Evolutionary conservation across 2,329 filamentous ascomycete genomes (phyloP).

Genomic region (Tolypocladium tundrense): DNA sequence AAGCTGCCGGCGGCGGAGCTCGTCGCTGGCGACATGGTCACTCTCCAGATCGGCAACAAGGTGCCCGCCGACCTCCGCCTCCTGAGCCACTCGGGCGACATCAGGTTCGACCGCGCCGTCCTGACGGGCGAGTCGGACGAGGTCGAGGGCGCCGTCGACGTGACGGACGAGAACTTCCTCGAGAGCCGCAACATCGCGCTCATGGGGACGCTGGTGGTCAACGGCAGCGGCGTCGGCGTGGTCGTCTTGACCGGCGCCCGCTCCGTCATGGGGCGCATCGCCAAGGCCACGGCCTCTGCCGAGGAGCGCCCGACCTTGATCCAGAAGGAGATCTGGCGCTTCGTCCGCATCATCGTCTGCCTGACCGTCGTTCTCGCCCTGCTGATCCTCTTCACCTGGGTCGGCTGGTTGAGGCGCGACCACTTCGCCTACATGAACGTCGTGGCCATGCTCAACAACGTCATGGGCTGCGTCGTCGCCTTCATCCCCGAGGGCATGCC

Average conservation of each 20-base stretch:
- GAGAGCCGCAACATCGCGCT: constrained; percentile 32
- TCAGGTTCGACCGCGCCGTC: constrained; percentile 30
- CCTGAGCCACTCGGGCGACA: constrained; percentile 27
- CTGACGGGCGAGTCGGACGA: constrained; percentile 32
- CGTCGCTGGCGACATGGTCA: constrained; percentile 35
- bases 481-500: constrained; percentile 31
- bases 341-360: constrained; percentile 30
- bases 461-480: constrained; percentile 31
- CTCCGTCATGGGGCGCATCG: constrained; percentile 32
- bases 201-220: constrained; percentile 31
- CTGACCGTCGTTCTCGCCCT: constrained; percentile 27
- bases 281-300: constrained; percentile 22
- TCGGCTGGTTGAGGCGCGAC: constrained; percentile 26
- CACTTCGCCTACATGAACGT: constrained; percentile 29
- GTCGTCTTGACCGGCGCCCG: constrained; percentile 28
- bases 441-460: constrained; percentile 32
- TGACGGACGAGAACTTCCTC: constrained; percentile 28
- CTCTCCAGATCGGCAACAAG: constrained; percentile 35
- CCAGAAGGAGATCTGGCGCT: constrained; percentile 31
- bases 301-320: constrained; percentile 28
- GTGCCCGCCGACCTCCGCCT: constrained; percentile 38
- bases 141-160: constrained; percentile 27
- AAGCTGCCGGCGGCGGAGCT: constrained; percentile 30
- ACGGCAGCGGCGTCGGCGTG: constrained; percentile 27
- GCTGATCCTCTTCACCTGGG: constrained; percentile 34